Conservation (phyloP, 805 yeast species). For the Metschnikowia henanensis region DNA sequence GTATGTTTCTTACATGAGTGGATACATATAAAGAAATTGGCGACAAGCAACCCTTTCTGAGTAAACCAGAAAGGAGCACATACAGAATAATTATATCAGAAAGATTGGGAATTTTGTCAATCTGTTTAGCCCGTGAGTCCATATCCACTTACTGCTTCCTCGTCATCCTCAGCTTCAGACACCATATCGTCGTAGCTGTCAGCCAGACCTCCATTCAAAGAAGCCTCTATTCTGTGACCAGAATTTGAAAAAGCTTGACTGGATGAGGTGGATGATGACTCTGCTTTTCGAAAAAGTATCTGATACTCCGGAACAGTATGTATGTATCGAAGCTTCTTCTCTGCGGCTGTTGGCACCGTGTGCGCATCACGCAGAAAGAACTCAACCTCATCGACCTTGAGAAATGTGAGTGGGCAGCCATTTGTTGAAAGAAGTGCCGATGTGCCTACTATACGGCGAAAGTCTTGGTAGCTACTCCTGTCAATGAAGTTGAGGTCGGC, state of each 20-base stretch:
- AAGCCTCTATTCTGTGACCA: no score
- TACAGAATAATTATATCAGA: no score
- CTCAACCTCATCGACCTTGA: slow-evolving; percentile 31
- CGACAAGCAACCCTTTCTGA: no score
- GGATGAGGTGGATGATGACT: neutral
- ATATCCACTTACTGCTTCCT: no score
- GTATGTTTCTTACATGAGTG: no score
- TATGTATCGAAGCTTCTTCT: slow-evolving; percentile 23
- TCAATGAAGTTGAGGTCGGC: slow-evolving; percentile 29
- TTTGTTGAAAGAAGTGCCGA: neutral
- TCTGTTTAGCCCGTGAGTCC: no score
- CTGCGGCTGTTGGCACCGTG: slow-evolving; percentile 19
- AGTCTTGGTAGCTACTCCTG: neutral
- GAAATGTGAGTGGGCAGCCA: slow-evolving; percentile 20
- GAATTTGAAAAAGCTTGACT: no score
- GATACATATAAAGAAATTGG: no score
- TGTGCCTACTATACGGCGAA: slow-evolving; percentile 1
- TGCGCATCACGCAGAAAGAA: slow-evolving; percentile 35
- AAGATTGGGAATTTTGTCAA: no score
- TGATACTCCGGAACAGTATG: slow-evolving; percentile 23
- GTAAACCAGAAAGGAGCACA: no score
- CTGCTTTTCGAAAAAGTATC: neutral
- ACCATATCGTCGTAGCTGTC: slow-evolving; percentile 4
- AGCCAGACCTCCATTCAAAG: no score
- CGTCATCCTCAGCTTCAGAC: slow-evolving; percentile 8